Conservation (phyloP, 768 basidiomycete genomes). For the Sporobolomyces pararoseus region DNA sequence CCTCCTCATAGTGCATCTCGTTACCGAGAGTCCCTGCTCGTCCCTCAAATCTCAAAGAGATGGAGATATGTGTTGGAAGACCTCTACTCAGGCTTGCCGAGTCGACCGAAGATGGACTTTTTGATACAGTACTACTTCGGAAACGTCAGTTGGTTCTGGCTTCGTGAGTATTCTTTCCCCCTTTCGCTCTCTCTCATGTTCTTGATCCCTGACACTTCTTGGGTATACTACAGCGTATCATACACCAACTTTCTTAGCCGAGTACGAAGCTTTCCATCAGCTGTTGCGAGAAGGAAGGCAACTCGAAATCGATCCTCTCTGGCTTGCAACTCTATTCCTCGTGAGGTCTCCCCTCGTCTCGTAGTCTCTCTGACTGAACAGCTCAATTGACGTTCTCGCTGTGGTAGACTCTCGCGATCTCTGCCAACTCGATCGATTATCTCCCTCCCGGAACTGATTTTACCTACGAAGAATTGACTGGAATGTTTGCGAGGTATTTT, state of each 20-base stretch:
- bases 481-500: conserved; percentile 1
- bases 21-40: conserved; percentile 26
- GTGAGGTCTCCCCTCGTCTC: neutral
- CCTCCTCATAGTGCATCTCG: neutral
- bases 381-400: neutral
- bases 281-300: conserved; percentile 12
- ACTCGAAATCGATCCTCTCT: conserved; percentile 31
- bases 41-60: conserved; percentile 19
- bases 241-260: conserved; percentile 28
- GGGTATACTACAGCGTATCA: conserved; percentile 9
- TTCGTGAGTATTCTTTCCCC: conserved; percentile 8
- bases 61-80: conserved; percentile 22
- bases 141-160: conserved; percentile 26
- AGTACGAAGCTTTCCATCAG: conserved; percentile 27
- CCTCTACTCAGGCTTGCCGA: conserved; percentile 19
- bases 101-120: conserved; percentile 21
- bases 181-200: neutral
- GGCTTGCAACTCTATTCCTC: conserved; percentile 21
- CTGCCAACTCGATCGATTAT: conserved; percentile 24
- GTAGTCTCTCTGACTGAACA: no score
- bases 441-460: conserved; percentile 10
- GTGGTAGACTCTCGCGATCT: conserved; percentile 17
- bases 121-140: conserved; percentile 10
- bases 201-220: neutral
- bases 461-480: conserved; percentile 7